Conservation (phyloP, 345 rosid genomes). For the Melastoma malabathricum region DNA sequence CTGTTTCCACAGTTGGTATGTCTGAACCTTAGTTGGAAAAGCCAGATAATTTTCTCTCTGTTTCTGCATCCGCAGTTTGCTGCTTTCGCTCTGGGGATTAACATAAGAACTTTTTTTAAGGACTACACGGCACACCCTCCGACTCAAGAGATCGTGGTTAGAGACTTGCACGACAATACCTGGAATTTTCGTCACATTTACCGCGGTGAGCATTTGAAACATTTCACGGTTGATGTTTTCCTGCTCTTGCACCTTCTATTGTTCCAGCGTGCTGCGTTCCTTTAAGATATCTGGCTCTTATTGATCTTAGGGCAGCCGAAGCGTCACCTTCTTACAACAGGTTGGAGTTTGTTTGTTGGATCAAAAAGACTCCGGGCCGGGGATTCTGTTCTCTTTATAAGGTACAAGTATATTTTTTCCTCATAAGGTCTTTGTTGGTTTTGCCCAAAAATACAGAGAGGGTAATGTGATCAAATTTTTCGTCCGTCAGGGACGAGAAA, state of each 20-base stretch:
- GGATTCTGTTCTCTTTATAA: constrained; percentile 87
- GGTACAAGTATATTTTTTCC: constrained; percentile 21
- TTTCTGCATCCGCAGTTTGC: not conserved
- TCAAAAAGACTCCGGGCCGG: constrained; percentile 95
- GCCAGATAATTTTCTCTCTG: constrained; percentile 1
- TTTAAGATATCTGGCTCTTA: not conserved
- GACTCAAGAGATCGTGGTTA: constrained; percentile 85
- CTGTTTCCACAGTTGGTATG: constrained; percentile 87
- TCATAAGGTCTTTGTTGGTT: no score
- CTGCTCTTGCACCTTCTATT: no score
- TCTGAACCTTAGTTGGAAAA: not conserved
- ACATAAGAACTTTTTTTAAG: constrained; percentile 17
- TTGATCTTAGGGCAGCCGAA: constrained; percentile 77
- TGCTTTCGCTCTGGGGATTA: not conserved
- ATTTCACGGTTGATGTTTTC: not conserved
- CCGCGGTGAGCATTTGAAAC: constrained; percentile 38
- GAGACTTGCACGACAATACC: constrained; percentile 84
- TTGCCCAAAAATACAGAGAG: no score
- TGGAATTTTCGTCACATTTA: constrained; percentile 99
- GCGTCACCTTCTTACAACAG: constrained; percentile 93
- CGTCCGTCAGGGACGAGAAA: constrained; percentile 65
- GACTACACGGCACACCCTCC: constrained; percentile 95
- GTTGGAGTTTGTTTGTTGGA: constrained; percentile 96
- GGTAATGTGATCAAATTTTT: not conserved
- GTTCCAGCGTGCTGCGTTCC: no score